phyloP scores from a whole-genome alignment of 768 basidiomycete genomes.

The Candolleomyces aberdarensis region DNA sequence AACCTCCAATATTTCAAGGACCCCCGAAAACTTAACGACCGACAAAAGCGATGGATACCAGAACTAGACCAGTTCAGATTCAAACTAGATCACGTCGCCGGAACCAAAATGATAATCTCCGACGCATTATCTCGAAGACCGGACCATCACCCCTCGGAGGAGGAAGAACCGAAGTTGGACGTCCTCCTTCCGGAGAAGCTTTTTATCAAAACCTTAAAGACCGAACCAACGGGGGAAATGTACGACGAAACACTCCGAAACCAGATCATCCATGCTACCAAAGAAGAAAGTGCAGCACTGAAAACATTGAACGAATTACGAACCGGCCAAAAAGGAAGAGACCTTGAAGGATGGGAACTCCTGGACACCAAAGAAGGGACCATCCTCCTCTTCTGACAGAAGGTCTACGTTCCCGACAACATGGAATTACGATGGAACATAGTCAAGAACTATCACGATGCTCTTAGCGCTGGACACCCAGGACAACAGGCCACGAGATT shows the following conservation, averaged over 20 bases:
- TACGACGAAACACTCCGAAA: too few species aligned
- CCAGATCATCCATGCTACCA: too few species aligned
- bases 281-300: background rate
- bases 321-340: background rate
- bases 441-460: background rate
- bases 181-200: background rate
- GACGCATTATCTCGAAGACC: background rate
- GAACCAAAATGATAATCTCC: background rate
- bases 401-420: background rate
- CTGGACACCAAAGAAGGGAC: background rate
- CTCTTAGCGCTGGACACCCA: background rate
- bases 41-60: too few species aligned
- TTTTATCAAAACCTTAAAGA: background rate
- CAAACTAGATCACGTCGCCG: background rate
- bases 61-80: background rate
- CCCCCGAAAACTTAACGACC: too few species aligned
- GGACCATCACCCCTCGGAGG: background rate
- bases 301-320: background rate
- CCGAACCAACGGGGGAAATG: background rate
- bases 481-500: background rate
- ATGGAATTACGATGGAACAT: background rate
- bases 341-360: background rate
- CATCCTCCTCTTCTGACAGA: background rate
- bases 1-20: too few species aligned
- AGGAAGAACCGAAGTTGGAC: background rate